Percentiles rank a stretch among this genome's conserved stretches.
Conservation (phyloP, 352 stramenopile genomes). For the Globisporangium nodosum region DNA sequence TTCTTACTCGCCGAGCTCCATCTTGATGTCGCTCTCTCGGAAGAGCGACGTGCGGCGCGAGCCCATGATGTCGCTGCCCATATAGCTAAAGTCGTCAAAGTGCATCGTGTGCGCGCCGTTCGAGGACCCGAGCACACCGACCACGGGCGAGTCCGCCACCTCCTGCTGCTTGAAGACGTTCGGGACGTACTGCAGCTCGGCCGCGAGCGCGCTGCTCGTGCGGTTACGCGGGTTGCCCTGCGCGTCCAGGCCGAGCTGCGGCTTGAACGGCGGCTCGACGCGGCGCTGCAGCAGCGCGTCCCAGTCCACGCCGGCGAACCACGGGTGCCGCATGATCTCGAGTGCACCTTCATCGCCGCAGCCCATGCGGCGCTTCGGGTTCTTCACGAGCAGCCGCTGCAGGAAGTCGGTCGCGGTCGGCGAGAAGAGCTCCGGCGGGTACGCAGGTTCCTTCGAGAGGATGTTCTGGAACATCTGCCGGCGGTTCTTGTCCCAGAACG, state of each 20-base stretch:
- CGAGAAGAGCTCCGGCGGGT: constrained; percentile 58
- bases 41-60: constrained; percentile 79
- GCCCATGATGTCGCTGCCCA: constrained; percentile 83
- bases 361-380: constrained; percentile 56
- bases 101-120: constrained; percentile 68
- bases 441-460: constrained; percentile 60
- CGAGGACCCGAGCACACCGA: constrained; percentile 47
- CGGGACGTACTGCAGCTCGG: constrained; percentile 72
- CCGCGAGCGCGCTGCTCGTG: constrained; percentile 43
- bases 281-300: constrained; percentile 56
- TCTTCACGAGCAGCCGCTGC: constrained; percentile 65
- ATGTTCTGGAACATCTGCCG: constrained; percentile 87
- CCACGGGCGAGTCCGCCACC: constrained; percentile 72
- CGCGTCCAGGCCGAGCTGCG: constrained; percentile 29
- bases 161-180: constrained; percentile 81
- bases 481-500: constrained; percentile 84
- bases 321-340: constrained; percentile 83
- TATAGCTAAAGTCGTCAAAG: constrained; percentile 87
- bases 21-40: constrained; percentile 79
- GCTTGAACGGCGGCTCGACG: constrained; percentile 68
- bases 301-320: constrained; percentile 78
- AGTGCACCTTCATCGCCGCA: constrained; percentile 51
- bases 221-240: constrained; percentile 24
- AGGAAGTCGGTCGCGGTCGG: constrained; percentile 61
- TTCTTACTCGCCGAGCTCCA: constrained; percentile 65